Conservation (phyloP, 768 basidiomycete genomes). For the Astraeus odoratus region DNA sequence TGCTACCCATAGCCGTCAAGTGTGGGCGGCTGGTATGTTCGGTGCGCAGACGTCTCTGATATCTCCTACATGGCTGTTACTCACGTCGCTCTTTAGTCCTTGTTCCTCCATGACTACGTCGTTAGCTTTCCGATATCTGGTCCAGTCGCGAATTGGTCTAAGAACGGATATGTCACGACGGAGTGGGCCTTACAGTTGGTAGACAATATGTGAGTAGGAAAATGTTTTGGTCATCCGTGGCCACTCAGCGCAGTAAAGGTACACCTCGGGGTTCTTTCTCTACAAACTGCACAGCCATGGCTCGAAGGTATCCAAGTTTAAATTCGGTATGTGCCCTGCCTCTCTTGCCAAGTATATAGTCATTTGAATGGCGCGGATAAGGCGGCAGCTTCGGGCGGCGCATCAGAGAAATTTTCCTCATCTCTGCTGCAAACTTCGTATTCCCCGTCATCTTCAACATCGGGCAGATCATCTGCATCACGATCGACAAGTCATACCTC, state of each 20-base stretch:
- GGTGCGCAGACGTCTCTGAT: conserved; percentile 4
- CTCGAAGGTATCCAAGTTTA: not conserved
- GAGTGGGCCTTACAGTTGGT: not conserved
- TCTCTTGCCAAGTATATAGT: too few relatives aligned
- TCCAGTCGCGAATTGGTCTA: not conserved
- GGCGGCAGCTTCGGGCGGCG: conserved; percentile 8
- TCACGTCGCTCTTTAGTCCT: not conserved
- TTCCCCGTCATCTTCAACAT: conserved; percentile 32
- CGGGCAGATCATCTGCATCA: conserved; percentile 19
- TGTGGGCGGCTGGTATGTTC: conserved; percentile 18
- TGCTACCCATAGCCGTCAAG: conserved; percentile 25
- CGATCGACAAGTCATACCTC: not conserved
- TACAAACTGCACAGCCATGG: conserved; percentile 11
- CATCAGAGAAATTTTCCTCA: conserved; percentile 28
- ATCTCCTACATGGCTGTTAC: not conserved
- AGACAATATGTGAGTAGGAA: not conserved
- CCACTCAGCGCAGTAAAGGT: conserved; percentile 7
- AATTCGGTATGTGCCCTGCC: not conserved
- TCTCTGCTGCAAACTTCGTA: conserved; percentile 32
- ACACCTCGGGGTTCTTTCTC: conserved; percentile 23
- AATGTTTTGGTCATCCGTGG: not conserved
- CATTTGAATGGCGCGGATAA: too few relatives aligned
- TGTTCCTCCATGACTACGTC: conserved; percentile 8
- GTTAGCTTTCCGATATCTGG: not conserved
- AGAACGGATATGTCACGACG: conserved; percentile 1